Conservation (phyloP, 805 yeast species). For the Vanderwaltozyma verrucispora region DNA sequence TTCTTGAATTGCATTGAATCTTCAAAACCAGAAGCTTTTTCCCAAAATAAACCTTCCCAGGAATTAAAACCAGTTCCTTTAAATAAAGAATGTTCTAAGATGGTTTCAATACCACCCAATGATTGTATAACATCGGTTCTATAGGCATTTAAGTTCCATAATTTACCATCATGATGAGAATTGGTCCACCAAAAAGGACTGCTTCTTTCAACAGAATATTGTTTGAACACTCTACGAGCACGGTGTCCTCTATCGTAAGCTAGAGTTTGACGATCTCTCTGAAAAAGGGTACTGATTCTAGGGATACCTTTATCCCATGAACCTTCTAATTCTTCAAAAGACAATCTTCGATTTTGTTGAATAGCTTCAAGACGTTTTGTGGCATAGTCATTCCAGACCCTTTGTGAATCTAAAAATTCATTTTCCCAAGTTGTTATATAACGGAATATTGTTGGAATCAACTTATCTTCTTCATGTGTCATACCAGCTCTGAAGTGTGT, state of each 20-base stretch:
- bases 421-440: conserved; percentile 95
- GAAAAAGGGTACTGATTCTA: conserved; percentile 87
- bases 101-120: conserved; percentile 93
- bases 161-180: conserved; percentile 85
- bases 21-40: conserved; percentile 93
- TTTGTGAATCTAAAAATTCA: conserved; percentile 84
- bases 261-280: conserved; percentile 86
- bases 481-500: conserved; percentile 92
- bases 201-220: conserved; percentile 56
- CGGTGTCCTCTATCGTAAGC: conserved; percentile 95
- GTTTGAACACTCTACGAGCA: conserved; percentile 66
- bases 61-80: conserved; percentile 96
- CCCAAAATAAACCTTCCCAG: conserved; percentile 99
- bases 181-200: conserved; percentile 98
- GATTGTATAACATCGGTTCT: conserved; percentile 96
- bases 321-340: conserved; percentile 88
- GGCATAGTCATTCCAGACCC: conserved; percentile 98
- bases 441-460: conserved; percentile 88
- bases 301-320: conserved; percentile 98
- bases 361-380: conserved; percentile 78
- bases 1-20: conserved; percentile 92
- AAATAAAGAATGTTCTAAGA: conserved; percentile 87
- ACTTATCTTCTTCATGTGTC: conserved; percentile 66
- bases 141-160: conserved; percentile 90
- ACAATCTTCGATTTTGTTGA: conserved; percentile 73